These are phyloP conservation scores for Aspergillus affinis DNA, from an alignment of 495 filamentous ascomycete species.

Conservation along the genomic window DNA sequence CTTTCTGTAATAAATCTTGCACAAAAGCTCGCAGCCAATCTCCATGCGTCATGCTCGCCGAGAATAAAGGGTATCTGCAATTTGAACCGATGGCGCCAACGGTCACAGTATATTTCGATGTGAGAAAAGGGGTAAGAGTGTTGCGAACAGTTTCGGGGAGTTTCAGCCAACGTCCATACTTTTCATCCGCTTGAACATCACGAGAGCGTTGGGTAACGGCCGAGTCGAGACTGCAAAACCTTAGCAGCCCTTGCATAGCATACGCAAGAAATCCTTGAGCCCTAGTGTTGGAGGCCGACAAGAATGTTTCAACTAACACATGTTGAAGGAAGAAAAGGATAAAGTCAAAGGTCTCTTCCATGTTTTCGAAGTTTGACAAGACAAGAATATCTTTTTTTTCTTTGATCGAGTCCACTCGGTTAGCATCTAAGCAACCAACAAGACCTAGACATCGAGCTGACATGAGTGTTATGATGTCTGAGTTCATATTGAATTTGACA, in stretches of 20 bases:
- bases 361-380: constrained; percentile 76
- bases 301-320: constrained; percentile 85
- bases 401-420: constrained; percentile 76
- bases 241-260: constrained; percentile 89
- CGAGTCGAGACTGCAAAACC: constrained; percentile 65
- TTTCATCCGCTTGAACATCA: constrained; percentile 50
- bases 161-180: constrained; percentile 69
- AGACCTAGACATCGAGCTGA: constrained; percentile 79
- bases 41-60: constrained; percentile 58
- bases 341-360: constrained; percentile 82
- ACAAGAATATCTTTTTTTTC: constrained; percentile 79
- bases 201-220: constrained; percentile 54
- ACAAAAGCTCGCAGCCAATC: constrained; percentile 79
- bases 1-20: constrained; percentile 75
- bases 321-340: constrained; percentile 80
- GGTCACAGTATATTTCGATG: constrained; percentile 74
- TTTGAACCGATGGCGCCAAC: constrained; percentile 50
- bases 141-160: constrained; percentile 74
- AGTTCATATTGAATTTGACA: constrained; percentile 70
- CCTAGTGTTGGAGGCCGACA: constrained; percentile 80
- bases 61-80: constrained; percentile 76
- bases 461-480: constrained; percentile 64
- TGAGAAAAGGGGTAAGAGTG: constrained; percentile 79
- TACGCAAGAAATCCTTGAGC: constrained; percentile 88
- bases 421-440: constrained; percentile 88